phyloP scores from a whole-genome alignment of 768 basidiomycete species.

The Termitomyces sp. region DNA sequence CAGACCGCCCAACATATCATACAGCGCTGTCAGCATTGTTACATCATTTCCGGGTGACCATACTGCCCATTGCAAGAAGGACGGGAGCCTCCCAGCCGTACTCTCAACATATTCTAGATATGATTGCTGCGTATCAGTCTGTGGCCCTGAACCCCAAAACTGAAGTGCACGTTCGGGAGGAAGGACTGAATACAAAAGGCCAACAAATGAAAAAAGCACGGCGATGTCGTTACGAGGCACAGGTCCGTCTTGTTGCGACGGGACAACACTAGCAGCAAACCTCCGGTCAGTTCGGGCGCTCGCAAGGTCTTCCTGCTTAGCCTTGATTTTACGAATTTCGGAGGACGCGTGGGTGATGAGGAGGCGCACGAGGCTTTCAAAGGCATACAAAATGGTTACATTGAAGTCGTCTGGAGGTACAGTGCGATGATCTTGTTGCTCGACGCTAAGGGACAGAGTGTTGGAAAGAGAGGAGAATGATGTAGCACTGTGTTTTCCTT shows the following conservation, averaged over 20 bases:
- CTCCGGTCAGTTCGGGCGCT: constrained; percentile 60
- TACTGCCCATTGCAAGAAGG: constrained; percentile 87
- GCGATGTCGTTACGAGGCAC: constrained; percentile 79
- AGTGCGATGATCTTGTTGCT: constrained; percentile 42
- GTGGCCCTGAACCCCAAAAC: constrained; percentile 74
- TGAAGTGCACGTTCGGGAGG: constrained; percentile 75
- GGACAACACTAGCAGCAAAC: constrained; percentile 34
- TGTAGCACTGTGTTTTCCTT: constrained; percentile 33
- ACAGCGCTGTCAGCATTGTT: constrained; percentile 72
- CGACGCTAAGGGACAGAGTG: constrained; percentile 26
- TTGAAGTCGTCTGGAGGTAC: constrained; percentile 48
- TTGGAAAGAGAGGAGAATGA: constrained; percentile 30
- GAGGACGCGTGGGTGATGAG: constrained; percentile 75
- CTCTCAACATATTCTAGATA: constrained; percentile 60
- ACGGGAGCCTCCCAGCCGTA: constrained; percentile 56
- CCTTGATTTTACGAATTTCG: constrained; percentile 81
- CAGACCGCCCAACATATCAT: constrained; percentile 85
- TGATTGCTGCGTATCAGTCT: constrained; percentile 33
- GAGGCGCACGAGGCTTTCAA: constrained; percentile 69
- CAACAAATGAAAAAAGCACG: constrained; percentile 77
- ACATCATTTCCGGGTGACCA: constrained; percentile 75
- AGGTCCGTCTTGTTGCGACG: constrained; percentile 32
- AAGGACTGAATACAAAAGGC: constrained; percentile 69
- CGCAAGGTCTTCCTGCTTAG: constrained; percentile 84
- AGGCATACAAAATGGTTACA: constrained; percentile 47